Percentiles rank a stretch among this genome's conserved stretches.
These are phyloP conservation scores for Tetrapisispora pingtungensis DNA, from an alignment of 805 yeast species.

Conservation along the genomic window DNA sequence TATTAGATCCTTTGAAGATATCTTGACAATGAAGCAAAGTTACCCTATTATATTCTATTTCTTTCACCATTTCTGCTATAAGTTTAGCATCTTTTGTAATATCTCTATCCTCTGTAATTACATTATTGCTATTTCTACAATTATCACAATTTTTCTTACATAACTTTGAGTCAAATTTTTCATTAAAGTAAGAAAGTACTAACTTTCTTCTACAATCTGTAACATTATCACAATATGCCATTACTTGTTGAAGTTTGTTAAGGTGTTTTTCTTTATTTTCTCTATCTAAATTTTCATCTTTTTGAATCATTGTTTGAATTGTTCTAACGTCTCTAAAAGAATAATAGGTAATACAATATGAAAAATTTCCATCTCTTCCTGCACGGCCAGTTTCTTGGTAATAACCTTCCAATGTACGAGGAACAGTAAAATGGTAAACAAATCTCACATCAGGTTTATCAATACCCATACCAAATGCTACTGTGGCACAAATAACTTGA, in stretches of 20 bases:
- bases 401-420: conserved; percentile 88
- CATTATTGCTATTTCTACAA: conserved; percentile 40
- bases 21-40: conserved; percentile 79
- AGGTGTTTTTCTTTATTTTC: conserved; percentile 67
- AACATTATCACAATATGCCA: conserved; percentile 82
- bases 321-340: conserved; percentile 70
- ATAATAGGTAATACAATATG: conserved; percentile 78
- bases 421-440: conserved; percentile 81
- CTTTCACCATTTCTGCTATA: conserved; percentile 49
- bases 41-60: conserved; percentile 48
- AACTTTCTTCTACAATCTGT: conserved; percentile 86
- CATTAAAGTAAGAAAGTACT: conserved; percentile 85
- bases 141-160: conserved; percentile 81
- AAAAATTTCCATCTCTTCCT: conserved; percentile 83
- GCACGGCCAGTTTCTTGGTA: conserved; percentile 98
- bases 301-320: conserved; percentile 64
- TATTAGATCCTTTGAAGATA: conserved; percentile 62
- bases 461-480: conserved; percentile 99
- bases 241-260: conserved; percentile 68
- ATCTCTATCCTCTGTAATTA: conserved; percentile 46
- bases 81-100: conserved; percentile 54
- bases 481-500: conserved; percentile 88
- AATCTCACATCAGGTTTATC: conserved; percentile 92
- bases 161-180: conserved; percentile 51
- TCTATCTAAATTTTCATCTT: conserved; percentile 57